Base-by-base conservation (phyloP, 805 yeast species). In the Wickerhamiella sorbophila region DNA sequence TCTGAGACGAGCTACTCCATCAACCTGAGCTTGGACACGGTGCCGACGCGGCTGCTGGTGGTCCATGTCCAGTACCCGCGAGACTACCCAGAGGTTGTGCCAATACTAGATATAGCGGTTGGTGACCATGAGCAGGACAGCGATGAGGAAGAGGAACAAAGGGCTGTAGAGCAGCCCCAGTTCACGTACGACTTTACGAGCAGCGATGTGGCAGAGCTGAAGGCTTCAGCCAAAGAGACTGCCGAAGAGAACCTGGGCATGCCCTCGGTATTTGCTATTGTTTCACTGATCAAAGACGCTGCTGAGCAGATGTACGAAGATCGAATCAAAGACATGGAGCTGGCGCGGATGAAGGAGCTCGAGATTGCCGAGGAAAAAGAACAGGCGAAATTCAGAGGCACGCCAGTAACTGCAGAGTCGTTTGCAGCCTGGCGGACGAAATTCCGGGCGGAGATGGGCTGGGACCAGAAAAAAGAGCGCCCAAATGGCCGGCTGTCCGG, bases 311-410 rank as follows among this genome's bases (percentile, higher is more conserved):
- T 74, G 48, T 82, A 84, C 53, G 72, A 69, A 22, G 61, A 66
- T n/a, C 77, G 78, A 49, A 65, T 81, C 36, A 63, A 66, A 14
- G 52, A 49, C 4, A 67, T 64, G 31, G 87, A 83, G 52, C 67
- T 69, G 42, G 60, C 62, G 47, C 71, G 77, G 50, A 85, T 83
- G 47, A 65, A 68, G 39, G 71, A 70, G 47, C 61, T 80, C 16
- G 63, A 69, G 40, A 76, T 68, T 18, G 75, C 74, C 48, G 97
- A 91, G 58, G 70, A 67, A 52, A 78, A 79, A 59, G 95, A 86
- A 57, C 94, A 85, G 58, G 79, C 78, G 58, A 91, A 91, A 61
- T 88, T 88, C 62, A 67, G 69, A 33, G 98, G 98, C 29, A 91
- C 97, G 1, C 74, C 80, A 42, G 95, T 88, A 4, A 88, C 96